Evolutionary conservation across 352 stramenopile genomes (phyloP).

Genomic region (Phytophthora fragariae): DNA sequence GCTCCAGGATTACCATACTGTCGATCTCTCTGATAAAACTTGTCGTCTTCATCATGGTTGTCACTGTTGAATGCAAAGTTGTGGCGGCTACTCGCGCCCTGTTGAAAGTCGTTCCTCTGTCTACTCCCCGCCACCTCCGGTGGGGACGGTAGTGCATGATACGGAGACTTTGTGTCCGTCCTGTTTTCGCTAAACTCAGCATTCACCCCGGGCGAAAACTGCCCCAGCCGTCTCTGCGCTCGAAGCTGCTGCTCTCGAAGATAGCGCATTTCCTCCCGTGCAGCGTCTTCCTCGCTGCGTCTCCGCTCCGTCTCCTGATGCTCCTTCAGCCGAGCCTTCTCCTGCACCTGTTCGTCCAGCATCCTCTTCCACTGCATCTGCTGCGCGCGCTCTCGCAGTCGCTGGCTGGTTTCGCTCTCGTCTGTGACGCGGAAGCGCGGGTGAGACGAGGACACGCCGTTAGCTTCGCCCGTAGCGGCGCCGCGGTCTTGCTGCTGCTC

Average conservation of each 20-base stretch:
- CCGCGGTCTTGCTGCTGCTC: constrained; percentile 43
- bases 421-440: constrained; percentile 70
- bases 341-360: constrained; percentile 77
- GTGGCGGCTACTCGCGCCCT: constrained; percentile 16
- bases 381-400: constrained; percentile 66
- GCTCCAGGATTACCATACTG: constrained; percentile 20
- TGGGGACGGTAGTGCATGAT: constrained; percentile 29
- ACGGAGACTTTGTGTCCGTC: constrained; percentile 16
- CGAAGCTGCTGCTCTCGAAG: constrained; percentile 67
- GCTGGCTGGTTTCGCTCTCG: constrained; percentile 57
- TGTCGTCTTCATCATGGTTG: constrained; percentile 20
- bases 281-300: constrained; percentile 48
- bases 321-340: constrained; percentile 65
- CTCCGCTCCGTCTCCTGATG: constrained; percentile 51
- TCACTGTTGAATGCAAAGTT: constrained; percentile 28
- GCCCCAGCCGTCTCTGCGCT: constrained; percentile 58
- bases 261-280: constrained; percentile 58
- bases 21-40: constrained; percentile 28
- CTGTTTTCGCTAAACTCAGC: constrained; percentile 18
- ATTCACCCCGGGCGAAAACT: constrained; percentile 27
- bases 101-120: constrained; percentile 28
- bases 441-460: constrained; percentile 34
- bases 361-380: constrained; percentile 75
- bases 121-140: constrained; percentile 9
- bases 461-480: constrained; percentile 38